Conservation (phyloP, 2,329 filamentous ascomycete genomes). For the Diaporthe capsici region DNA sequence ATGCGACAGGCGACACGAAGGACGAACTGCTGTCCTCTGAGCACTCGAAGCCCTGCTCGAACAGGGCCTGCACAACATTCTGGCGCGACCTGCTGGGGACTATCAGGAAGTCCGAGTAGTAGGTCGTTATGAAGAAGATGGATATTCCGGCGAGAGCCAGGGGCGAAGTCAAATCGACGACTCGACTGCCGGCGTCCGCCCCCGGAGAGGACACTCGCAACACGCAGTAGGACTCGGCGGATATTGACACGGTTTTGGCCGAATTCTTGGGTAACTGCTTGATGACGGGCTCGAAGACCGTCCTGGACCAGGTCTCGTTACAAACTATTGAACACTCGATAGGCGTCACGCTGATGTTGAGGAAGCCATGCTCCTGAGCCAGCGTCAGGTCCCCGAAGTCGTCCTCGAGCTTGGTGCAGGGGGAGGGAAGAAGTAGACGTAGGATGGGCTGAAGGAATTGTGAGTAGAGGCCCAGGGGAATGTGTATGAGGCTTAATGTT, state of each 20-base stretch:
- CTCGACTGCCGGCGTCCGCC: constrained; percentile 90
- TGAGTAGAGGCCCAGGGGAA: constrained; percentile 83
- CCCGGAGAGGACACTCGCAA: constrained; percentile 93
- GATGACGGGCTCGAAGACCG: constrained; percentile 82
- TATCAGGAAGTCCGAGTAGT: constrained; percentile 97
- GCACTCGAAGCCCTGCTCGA: constrained; percentile 87
- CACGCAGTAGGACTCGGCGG: constrained; percentile 85
- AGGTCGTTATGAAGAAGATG: constrained; percentile 99
- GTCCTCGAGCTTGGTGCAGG: constrained; percentile 55
- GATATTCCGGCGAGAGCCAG: constrained; percentile 92
- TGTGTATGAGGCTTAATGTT: constrained; percentile 89
- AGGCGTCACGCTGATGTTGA: constrained; percentile 94
- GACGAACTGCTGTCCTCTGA: constrained; percentile 76
- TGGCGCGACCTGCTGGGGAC: constrained; percentile 82
- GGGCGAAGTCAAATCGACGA: constrained; percentile 91
- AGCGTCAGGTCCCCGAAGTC: constrained; percentile 62
- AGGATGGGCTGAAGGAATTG: constrained; percentile 89
- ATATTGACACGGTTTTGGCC: constrained; percentile 76
- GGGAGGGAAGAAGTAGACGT: constrained; percentile 82
- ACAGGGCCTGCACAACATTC: constrained; percentile 82
- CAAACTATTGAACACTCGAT: constrained; percentile 95
- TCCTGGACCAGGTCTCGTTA: constrained; percentile 79
- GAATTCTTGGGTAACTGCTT: constrained; percentile 69
- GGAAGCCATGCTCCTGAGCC: constrained; percentile 79
- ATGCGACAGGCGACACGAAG: constrained; percentile 71